Evolutionary conservation across 2,329 filamentous ascomycete genomes (phyloP).

Genomic region (Allantophomopsis lycopodina): DNA sequence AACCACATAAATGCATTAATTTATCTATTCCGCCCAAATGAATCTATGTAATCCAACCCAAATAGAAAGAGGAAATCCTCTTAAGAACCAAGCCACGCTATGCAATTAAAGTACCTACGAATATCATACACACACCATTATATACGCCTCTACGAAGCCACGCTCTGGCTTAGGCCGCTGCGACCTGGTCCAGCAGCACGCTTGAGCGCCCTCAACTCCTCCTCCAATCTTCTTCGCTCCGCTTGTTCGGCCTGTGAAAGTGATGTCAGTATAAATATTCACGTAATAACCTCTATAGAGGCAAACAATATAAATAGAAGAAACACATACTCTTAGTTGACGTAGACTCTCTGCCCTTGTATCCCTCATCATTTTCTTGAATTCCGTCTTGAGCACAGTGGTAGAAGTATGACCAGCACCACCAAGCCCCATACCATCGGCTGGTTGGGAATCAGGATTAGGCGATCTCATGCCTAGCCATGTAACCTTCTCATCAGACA

Average conservation of each 20-base stretch:
- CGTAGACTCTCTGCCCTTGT: constrained; percentile 52
- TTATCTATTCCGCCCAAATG: no score
- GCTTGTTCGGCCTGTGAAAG: constrained; percentile 51
- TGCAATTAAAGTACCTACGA: no score
- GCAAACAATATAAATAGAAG: not conserved
- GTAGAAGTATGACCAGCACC: constrained; percentile 36
- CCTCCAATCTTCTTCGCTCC: constrained; percentile 53
- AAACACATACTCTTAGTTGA: constrained; percentile 46
- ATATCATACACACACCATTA: no score
- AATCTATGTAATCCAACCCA: no score
- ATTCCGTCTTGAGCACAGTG: constrained; percentile 57
- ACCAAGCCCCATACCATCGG: constrained; percentile 19
- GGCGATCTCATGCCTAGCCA: constrained; percentile 49
- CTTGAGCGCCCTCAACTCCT: constrained; percentile 37
- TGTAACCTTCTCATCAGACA: constrained; percentile 54
- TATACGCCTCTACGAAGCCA: not conserved
- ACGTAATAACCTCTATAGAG: constrained; percentile 1
- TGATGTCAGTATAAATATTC: constrained; percentile 1
- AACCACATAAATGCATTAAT: no score
- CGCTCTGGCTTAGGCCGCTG: constrained; percentile 12
- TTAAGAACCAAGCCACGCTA: no score
- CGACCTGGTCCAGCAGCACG: constrained; percentile 18
- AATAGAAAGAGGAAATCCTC: no score
- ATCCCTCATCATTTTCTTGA: constrained; percentile 72
- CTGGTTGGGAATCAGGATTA: constrained; percentile 18